phyloP scores from a whole-genome alignment of 257 asterid genomes.

The Perilla frutescens region DNA sequence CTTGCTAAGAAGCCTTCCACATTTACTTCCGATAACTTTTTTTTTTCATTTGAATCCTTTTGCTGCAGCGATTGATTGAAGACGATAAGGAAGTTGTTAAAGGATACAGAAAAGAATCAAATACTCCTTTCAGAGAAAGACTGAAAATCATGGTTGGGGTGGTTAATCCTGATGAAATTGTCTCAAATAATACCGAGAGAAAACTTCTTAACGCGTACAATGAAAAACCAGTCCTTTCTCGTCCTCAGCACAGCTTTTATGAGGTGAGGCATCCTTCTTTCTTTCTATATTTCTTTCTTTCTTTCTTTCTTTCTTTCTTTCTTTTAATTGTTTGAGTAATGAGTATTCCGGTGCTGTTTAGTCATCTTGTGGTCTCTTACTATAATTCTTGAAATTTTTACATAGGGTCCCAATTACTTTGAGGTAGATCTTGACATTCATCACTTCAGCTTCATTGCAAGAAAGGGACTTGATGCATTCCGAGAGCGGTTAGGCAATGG shows the following conservation, averaged over 20 bases:
- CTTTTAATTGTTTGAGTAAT: neutral
- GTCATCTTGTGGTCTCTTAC: neutral
- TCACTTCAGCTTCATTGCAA: slow-evolving; percentile 87
- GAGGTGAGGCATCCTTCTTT: slow-evolving; percentile 46
- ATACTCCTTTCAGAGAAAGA: slow-evolving; percentile 74
- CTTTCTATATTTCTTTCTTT: too few relatives aligned
- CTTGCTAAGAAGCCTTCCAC: neutral
- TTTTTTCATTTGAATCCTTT: neutral
- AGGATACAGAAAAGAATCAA: slow-evolving; percentile 73
- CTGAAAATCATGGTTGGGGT: slow-evolving; percentile 85
- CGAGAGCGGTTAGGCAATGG: slow-evolving; percentile 70
- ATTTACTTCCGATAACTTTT: neutral
- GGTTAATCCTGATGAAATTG: slow-evolving; percentile 80
- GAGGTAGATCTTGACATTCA: slow-evolving; percentile 95
- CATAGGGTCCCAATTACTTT: slow-evolving; percentile 79
- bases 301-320: neutral
- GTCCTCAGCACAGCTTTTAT: slow-evolving; percentile 85
- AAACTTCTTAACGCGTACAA: slow-evolving; percentile 81
- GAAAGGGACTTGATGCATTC: slow-evolving; percentile 89
- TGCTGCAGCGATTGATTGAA: slow-evolving; percentile 64
- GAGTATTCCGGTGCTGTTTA: neutral
- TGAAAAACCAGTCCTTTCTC: slow-evolving; percentile 89
- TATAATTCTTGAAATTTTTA: neutral
- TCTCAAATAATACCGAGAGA: slow-evolving; percentile 71
- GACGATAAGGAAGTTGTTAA: slow-evolving; percentile 74